Evolutionary conservation across 805 yeast species (phyloP), one percentile per base, ranked within the genome.

Genomic region (Ogataea siamensis): DNA sequence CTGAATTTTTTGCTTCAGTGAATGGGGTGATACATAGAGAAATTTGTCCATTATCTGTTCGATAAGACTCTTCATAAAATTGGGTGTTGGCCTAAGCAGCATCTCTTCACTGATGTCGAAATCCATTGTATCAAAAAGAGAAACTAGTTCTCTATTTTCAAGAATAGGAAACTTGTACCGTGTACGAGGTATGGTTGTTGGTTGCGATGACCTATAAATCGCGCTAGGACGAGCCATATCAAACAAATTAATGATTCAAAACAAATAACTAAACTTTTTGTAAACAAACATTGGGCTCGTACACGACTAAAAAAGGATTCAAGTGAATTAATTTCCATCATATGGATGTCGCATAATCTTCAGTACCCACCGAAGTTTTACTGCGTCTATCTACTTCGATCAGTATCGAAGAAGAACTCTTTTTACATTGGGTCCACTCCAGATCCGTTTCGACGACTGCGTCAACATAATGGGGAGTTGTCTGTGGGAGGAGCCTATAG

Each of bases 361-460:
- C 27, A 30, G 10, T 20, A 22, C 8, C 32, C 45, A 9, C 41
- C 37, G 5, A 14, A 47, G 6, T 74, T 84, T 40, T 86, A 86
- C 56, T 80, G 87, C 34, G 86, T 85, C 29, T 87, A 86, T 54
- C 59, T 87, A 2, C 62, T 86, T 7, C 76, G 77, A 43, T 83
- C 91, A 0, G 51, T 71, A 3, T 69, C 75, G 8, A 76, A 74
- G 46, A 74, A 76, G 15, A 65, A 65, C 27, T 73, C 83, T 7
- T 79, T 80, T 50, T 86, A 86, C 53, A 74, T 86, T 4, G 95
- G 95, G 0, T 85, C 94, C 1, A 83, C 94, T 0, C 91, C 93
- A 1, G 74, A 84, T 51, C 94, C 94, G 0, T 54, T 64, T 3
- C 51, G 73, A 47, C 58, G 95, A 33, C 65, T 87, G 3, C 56